phyloP scores from a whole-genome alignment of 257 asterid genomes.

The Nicotiana knightiana region DNA sequence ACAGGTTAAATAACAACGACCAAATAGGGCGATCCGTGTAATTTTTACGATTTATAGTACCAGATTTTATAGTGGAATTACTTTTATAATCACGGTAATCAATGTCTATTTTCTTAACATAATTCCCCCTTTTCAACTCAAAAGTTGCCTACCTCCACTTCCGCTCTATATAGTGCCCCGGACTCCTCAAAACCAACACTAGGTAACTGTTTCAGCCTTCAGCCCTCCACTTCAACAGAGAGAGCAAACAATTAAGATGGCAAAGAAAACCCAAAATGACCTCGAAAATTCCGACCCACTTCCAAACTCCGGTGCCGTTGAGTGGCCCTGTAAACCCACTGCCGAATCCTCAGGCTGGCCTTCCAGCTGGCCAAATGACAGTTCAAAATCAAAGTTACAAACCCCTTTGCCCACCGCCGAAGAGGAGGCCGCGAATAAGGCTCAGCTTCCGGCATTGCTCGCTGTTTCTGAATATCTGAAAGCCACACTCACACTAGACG shows the following conservation, averaged over 20 bases:
- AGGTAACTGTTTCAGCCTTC: slow-evolving; percentile 5
- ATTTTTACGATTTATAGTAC: too few species aligned
- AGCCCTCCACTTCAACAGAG: slow-evolving; percentile 25
- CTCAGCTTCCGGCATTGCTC: slow-evolving; percentile 48
- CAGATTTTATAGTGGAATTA: too few species aligned
- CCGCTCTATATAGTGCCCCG: slow-evolving; percentile 69
- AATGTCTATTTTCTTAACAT: slow-evolving; percentile 20
- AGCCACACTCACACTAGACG: slow-evolving; percentile 7
- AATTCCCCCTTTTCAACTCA: slow-evolving; percentile 23
- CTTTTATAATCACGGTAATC: too few species aligned
- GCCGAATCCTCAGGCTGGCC: slow-evolving; percentile 26
- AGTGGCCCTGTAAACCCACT: slow-evolving; percentile 47
- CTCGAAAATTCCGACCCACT: slow-evolving; percentile 8
- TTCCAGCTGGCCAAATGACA: slow-evolving; percentile 27
- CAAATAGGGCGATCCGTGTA: too few species aligned
- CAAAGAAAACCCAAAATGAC: background rate
- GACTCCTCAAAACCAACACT: slow-evolving; percentile 42
- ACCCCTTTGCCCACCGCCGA: slow-evolving; percentile 29
- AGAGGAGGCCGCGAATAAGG: slow-evolving; percentile 24
- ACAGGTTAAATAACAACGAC: too few species aligned
- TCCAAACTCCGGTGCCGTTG: slow-evolving; percentile 24
- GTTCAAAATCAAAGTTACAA: slow-evolving; percentile 10
- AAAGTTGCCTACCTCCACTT: slow-evolving; percentile 72
- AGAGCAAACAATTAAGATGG: background rate
- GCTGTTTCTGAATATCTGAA: slow-evolving; percentile 27